phyloP scores from a whole-genome alignment of 2,329 filamentous ascomycete species.

The Emericellopsis atlantica region DNA sequence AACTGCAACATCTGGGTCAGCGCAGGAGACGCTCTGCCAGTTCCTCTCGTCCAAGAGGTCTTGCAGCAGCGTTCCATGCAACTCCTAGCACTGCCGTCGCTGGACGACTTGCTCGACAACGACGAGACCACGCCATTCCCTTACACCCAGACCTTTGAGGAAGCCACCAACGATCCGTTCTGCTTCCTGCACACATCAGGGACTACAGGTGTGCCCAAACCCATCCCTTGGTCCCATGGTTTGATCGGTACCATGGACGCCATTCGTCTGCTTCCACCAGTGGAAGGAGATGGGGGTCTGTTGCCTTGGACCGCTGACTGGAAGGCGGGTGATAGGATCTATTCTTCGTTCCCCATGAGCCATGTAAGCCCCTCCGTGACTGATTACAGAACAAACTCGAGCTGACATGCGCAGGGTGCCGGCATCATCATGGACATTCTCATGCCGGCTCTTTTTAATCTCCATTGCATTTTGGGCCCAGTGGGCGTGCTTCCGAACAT shows the following conservation, averaged over 20 bases:
- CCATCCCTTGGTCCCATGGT: neutral
- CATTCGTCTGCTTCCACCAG: slow-evolving; percentile 16
- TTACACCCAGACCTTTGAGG: neutral
- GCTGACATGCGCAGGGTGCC: slow-evolving; percentile 15
- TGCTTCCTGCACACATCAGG: neutral
- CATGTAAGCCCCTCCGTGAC: slow-evolving; percentile 10
- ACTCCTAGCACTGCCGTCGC: neutral
- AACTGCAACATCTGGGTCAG: neutral
- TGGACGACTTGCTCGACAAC: slow-evolving; percentile 1
- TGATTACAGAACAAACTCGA: no score
- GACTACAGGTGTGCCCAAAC: neutral
- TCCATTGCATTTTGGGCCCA: slow-evolving; percentile 23
- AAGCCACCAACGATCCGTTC: neutral
- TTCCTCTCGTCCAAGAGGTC: neutral
- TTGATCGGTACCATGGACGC: slow-evolving; percentile 6
- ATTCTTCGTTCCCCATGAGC: slow-evolving; percentile 23
- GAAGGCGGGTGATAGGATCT: slow-evolving; percentile 15
- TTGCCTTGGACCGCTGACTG: slow-evolving; percentile 15
- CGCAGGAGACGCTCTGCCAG: neutral
- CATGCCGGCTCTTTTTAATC: slow-evolving; percentile 19
- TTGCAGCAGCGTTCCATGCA: neutral
- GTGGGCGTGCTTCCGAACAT: slow-evolving; percentile 20
- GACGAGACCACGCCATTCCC: slow-evolving; percentile 16
- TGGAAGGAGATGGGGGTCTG: slow-evolving; percentile 13
- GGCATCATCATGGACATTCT: slow-evolving; percentile 27